These are phyloP conservation scores for Colletotrichum sp. DNA, from an alignment of 2,329 filamentous ascomycete genomes.

Conservation along the genomic window DNA sequence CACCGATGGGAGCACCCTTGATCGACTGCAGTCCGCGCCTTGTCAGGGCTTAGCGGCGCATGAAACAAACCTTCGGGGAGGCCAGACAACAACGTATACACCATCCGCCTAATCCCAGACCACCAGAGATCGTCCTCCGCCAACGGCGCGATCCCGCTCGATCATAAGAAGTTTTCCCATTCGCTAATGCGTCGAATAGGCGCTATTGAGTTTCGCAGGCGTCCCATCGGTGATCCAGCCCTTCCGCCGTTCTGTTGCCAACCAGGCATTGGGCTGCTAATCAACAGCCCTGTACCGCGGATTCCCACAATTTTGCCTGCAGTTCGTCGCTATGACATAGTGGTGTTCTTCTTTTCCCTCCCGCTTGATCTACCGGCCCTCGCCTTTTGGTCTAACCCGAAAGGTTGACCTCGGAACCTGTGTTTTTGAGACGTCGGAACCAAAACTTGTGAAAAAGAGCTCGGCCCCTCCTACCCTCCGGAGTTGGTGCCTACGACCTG, in stretches of 20 bases:
- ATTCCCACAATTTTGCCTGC: not conserved
- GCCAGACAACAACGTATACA: not conserved
- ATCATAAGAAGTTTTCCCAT: not conserved
- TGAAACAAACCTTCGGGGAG: constrained; percentile 20
- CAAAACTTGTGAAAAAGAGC: constrained; percentile 8
- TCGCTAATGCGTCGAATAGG: not conserved
- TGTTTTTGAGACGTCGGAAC: not conserved
- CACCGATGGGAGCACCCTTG: not conserved
- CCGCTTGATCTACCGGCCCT: not conserved
- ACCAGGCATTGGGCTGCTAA: constrained; percentile 6
- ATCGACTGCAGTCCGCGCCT: not conserved
- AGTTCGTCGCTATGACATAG: constrained; percentile 18
- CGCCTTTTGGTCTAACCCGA: not conserved
- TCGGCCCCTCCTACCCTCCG: not conserved
- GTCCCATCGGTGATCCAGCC: constrained; percentile 18
- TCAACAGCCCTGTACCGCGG: not conserved
- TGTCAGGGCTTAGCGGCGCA: constrained; percentile 3
- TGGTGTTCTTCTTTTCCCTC: not conserved
- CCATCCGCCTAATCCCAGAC: not conserved
- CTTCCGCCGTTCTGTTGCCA: not conserved
- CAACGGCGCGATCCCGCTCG: not conserved
- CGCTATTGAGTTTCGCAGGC: constrained; percentile 7
- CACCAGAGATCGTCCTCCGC: not conserved
- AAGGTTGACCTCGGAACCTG: not conserved
- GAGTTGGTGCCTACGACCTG: not conserved